These are phyloP conservation scores for Macrophomina tecta DNA, from an alignment of 2,329 filamentous ascomycete species.

Conservation along the genomic window DNA sequence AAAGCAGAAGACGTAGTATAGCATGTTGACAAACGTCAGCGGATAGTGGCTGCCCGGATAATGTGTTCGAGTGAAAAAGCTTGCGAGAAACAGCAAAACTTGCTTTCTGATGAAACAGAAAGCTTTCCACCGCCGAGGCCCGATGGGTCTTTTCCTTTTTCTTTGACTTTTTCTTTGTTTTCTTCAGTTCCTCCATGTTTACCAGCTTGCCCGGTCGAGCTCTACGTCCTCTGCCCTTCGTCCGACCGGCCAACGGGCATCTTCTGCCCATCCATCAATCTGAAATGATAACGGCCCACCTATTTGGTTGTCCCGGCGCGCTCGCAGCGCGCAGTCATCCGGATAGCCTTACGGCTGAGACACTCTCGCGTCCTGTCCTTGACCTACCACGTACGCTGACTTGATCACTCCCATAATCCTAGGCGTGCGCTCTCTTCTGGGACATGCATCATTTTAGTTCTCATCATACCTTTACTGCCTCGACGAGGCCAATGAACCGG, in stretches of 20 bases:
- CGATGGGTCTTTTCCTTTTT: neutral
- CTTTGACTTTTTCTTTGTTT: neutral
- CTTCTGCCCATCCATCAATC: neutral
- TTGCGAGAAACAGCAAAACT: neutral
- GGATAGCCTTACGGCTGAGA: neutral
- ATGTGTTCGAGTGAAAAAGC: too few species aligned
- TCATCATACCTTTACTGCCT: neutral
- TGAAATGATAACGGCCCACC: neutral
- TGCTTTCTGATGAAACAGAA: neutral
- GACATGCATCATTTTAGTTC: neutral
- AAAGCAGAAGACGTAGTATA: too few species aligned
- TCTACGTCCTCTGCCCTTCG: neutral
- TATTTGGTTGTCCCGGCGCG: neutral
- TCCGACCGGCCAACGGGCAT: neutral
- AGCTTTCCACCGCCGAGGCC: neutral
- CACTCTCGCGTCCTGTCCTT: neutral
- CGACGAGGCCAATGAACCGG: neutral
- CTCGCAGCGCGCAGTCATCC: neutral
- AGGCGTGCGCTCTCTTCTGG: neutral
- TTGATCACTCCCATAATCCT: neutral
- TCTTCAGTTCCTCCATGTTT: too few species aligned
- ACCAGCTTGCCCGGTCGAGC: neutral
- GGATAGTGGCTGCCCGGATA: too few species aligned
- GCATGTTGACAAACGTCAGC: too few species aligned
- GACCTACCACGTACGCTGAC: neutral